A percentile compares a stretch with the other conserved stretches of the same genome.
phyloP scores from a whole-genome alignment of 148 eudicot genomes.

The Arbutus unedo region DNA sequence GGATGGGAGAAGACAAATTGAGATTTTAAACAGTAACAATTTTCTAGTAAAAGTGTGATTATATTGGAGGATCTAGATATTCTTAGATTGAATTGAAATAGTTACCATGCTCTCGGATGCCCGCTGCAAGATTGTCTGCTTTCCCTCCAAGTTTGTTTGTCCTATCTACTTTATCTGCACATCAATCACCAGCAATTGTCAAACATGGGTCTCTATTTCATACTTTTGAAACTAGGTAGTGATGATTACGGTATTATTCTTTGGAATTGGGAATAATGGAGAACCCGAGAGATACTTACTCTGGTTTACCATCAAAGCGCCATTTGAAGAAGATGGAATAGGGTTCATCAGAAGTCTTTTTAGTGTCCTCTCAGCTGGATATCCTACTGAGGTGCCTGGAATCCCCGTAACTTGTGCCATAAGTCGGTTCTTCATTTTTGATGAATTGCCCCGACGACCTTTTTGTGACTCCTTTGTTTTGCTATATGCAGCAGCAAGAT shows the following conservation, averaged over 20 bases:
- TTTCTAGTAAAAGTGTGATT: neutral
- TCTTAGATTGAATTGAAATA: neutral
- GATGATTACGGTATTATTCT: neutral
- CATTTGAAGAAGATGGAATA: conserved; percentile 8
- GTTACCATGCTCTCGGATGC: conserved; percentile 13
- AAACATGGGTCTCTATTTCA: neutral
- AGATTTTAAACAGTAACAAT: too few species aligned
- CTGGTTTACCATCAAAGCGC: conserved; percentile 19
- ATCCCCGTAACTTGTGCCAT: conserved; percentile 9
- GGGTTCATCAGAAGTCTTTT: conserved; percentile 18
- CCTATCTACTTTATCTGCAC: neutral
- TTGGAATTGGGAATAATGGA: neutral
- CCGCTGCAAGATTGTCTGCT: conserved; percentile 2
- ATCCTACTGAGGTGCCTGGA: conserved; percentile 9
- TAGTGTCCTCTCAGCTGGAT: conserved; percentile 9
- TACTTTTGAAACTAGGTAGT: neutral
- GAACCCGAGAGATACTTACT: conserved; percentile 13
- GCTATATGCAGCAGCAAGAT: conserved; percentile 10
- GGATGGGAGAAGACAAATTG: too few species aligned
- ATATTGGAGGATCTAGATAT: neutral
- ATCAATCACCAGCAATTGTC: neutral
- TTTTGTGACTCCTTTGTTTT: too few species aligned
- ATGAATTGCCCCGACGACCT: too few species aligned
- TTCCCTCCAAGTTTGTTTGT: conserved; percentile 1
- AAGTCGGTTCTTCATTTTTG: conserved; percentile 16